phyloP scores from a whole-genome alignment of 176 grass and related monocot species.

The Carex cristatella region DNA sequence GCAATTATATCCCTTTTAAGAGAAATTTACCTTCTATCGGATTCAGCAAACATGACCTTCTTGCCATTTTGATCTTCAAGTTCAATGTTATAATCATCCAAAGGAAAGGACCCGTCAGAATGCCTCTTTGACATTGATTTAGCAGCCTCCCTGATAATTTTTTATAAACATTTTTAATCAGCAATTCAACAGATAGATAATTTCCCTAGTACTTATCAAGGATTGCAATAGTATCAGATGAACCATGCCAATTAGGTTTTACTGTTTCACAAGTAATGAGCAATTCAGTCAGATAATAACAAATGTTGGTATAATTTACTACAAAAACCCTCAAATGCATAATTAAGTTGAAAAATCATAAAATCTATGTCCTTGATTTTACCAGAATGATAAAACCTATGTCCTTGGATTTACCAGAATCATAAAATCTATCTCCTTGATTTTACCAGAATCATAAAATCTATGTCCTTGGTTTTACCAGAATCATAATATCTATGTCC shows the following conservation, averaged over 20 bases:
- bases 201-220: no score
- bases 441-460: not conserved
- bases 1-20: not conserved
- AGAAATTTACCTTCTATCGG: slow-evolving; percentile 64
- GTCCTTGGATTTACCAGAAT: no score
- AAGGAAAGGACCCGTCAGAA: slow-evolving; percentile 69
- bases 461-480: not conserved
- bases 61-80: slow-evolving; percentile 93
- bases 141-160: slow-evolving; percentile 57
- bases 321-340: not conserved
- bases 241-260: not conserved
- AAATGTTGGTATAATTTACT: not conserved
- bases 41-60: slow-evolving; percentile 76
- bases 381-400: no score
- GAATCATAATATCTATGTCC: no score
- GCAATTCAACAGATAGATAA: not conserved
- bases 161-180: not conserved
- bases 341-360: not conserved
- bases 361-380: not conserved
- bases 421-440: not conserved
- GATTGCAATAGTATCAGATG: not conserved
- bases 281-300: not conserved
- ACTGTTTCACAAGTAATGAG: not conserved
- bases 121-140: slow-evolving; percentile 76
- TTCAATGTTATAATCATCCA: slow-evolving; percentile 77